Base-by-base conservation (phyloP, 345 rosid species). In the Eucalyptus cloeziana region DNA sequence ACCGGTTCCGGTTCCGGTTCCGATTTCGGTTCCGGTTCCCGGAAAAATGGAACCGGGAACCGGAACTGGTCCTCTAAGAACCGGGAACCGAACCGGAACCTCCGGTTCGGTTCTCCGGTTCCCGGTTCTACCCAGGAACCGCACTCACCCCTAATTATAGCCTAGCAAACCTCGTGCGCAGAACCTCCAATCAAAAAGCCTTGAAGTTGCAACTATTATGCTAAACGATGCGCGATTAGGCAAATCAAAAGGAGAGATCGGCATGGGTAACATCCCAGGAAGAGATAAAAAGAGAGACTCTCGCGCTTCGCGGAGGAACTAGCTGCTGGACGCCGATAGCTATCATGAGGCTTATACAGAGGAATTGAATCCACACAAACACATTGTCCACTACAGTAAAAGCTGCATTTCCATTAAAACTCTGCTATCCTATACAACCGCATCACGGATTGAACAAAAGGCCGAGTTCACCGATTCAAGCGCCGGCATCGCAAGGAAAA, bases 81-180 rank as follows among this genome's bases (percentile, higher is more conserved):
- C n/a, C n/a, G n/a, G n/a, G n/a, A n/a, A n/a, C n/a, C n/a, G n/a
- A n/a, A n/a, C n/a, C n/a, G n/a, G n/a, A n/a, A n/a, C n/a, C n/a
- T n/a, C n/a, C n/a, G n/a, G n/a, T n/a, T n/a, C n/a, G n/a, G n/a
- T n/a, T n/a, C n/a, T n/a, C n/a, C n/a, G n/a, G n/a, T n/a, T n/a
- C n/a, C n/a, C n/a, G n/a, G n/a, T n/a, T n/a, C n/a, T n/a, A n/a
- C n/a, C n/a, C n/a, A n/a, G n/a, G n/a, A n/a, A n/a, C n/a, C n/a
- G n/a, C n/a, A n/a, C n/a, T n/a, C n/a, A n/a, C n/a, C n/a, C n/a
- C n/a, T n/a, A n/a, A n/a, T n/a, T n/a, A n/a, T 97, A 37, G 99
- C 99, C 99, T 97, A 88, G 45, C 92, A 89, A 87, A 90, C 76
- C 50, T 47, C 7, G 44, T 24, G 30, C n/a, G 21, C 45, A 90